Percentiles rank a stretch among this genome's conserved stretches.
Conservation (phyloP, 1,284 basidiomycete genomes). For the Irpex sp. region DNA sequence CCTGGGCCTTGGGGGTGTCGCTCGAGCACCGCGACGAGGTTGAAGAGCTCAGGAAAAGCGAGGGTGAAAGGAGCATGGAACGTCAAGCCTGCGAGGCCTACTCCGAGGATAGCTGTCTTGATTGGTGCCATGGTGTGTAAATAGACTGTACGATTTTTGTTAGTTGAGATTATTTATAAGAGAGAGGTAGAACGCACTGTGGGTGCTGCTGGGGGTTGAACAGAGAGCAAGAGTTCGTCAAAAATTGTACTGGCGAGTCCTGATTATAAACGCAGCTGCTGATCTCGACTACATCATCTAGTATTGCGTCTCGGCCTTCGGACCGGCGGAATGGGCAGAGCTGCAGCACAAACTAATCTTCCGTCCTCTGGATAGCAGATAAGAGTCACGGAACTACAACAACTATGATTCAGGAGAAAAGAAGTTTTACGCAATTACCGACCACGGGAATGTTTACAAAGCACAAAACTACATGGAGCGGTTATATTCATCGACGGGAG, state of each 20-base stretch:
- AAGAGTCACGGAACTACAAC: too few species aligned
- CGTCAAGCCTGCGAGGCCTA: slow-evolving; percentile 71
- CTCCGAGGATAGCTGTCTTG: slow-evolving; percentile 69
- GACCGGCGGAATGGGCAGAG: not conserved
- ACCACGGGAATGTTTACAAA: too few species aligned
- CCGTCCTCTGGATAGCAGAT: too few species aligned
- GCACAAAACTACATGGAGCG: too few species aligned
- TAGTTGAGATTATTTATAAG: not conserved
- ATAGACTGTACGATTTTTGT: not conserved
- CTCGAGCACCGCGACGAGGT: slow-evolving; percentile 64
- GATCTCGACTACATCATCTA: not conserved
- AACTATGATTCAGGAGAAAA: too few species aligned
- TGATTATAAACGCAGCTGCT: not conserved
- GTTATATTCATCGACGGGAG: too few species aligned
- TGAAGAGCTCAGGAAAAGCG: slow-evolving; percentile 71
- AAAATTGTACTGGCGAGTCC: not conserved
- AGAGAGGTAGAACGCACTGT: too few species aligned
- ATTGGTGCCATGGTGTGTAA: slow-evolving; percentile 38
- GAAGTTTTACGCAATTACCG: too few species aligned
- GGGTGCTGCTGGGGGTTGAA: too few species aligned
- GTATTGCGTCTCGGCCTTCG: not conserved
- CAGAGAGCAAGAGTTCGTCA: not conserved
- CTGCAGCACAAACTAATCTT: not conserved
- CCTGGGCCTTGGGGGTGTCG: slow-evolving; percentile 55
- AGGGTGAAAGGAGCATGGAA: slow-evolving; percentile 81